Evolutionary conservation across 2,329 filamentous ascomycete species (phyloP), one percentile per base, ranked within the genome.

Genomic region (Sporothrix phasma): DNA sequence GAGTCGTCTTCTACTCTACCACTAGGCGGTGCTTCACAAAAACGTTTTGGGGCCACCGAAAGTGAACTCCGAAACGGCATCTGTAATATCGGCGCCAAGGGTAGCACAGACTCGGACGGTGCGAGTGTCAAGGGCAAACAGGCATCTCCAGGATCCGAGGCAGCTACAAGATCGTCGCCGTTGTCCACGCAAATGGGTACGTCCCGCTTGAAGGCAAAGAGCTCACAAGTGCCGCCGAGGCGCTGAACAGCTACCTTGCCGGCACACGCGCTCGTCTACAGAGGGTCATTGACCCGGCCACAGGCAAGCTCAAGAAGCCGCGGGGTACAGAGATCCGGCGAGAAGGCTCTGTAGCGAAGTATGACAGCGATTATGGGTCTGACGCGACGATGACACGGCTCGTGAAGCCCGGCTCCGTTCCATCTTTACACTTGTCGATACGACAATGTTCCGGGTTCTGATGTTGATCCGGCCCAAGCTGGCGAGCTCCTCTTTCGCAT

Each of bases 401-500:
- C 87, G 90, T 67, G 86, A 90, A 69, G 79, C 84, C 58, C 87
- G 88, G 68, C 80, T 97, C 2, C 82, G 86, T 13, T 82, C 87
- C 43, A 91, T 88, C 1, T 96, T 94, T 41, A 87, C 84, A 59
- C 78, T 97, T 2, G 91, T 97, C 6, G 94, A 99, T 72, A 99
- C 94, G 0, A 93, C 92, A 0, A 81, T 99, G 0, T 97, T 99
- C 78, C 86, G 93, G 17, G 89, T 91, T 0, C 95, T 96, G 74
- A 97, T 99, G 92, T 91, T 93, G 71, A 91, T 89, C 3, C 87
- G 87, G 7, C 93, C 94, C 4, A 86, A 88, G 5, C 80, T 99
- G 11, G 92, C 92, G 3, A 89, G 90, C 1, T 90, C 92, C 82
- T 99, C 0, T 97, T 99, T 77, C 91, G 94, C 26, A 90, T 97